Evolutionary conservation across 164 flowering plant species (phyloP).

Genomic region (Vitis riparia): DNA sequence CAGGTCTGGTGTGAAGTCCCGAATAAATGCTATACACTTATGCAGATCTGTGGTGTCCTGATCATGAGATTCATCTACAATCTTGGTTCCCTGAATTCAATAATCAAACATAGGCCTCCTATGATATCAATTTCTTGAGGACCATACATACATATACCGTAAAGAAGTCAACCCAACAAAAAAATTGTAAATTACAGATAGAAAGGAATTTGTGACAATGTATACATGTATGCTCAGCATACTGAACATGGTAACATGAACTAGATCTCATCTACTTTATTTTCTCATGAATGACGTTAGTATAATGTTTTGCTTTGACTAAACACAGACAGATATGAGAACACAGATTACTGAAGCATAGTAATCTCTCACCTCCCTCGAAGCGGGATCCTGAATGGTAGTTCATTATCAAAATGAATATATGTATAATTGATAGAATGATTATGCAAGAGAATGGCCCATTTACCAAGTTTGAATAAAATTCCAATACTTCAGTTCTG

Average conservation of each 20-base stretch:
- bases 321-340: neutral
- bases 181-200: neutral
- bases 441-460: neutral
- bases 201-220: neutral
- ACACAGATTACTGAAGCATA: neutral
- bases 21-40: conserved; percentile 65
- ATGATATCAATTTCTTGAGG: neutral
- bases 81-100: conserved; percentile 68
- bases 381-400: neutral
- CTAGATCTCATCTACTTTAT: too few species aligned
- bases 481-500: conserved; percentile 71
- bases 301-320: neutral
- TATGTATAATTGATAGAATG: too few species aligned
- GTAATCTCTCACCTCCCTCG: too few species aligned
- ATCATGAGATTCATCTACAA: conserved; percentile 71
- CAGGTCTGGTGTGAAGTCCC: conserved; percentile 30
- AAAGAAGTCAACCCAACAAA: neutral
- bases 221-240: neutral
- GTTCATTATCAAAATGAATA: too few species aligned
- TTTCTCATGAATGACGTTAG: too few species aligned
- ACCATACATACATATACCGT: neutral
- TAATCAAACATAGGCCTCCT: neutral
- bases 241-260: neutral
- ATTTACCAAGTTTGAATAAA: conserved; percentile 58
- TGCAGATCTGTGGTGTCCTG: conserved; percentile 95